These are phyloP conservation scores for Aureobasidium sp. DNA, from an alignment of 2,329 filamentous ascomycete genomes.

Conservation along the genomic window DNA sequence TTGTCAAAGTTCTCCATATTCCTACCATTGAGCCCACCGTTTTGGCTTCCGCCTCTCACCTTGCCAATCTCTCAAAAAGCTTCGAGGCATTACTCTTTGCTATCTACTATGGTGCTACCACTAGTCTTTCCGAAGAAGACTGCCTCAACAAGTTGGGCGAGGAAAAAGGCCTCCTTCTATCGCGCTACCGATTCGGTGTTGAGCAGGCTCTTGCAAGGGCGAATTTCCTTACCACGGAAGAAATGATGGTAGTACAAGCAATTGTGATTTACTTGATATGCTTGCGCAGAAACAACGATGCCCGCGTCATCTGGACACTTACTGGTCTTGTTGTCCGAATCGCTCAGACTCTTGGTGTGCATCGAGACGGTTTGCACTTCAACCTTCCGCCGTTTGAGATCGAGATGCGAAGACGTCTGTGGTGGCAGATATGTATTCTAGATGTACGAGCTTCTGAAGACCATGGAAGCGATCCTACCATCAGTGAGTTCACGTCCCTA, in stretches of 20 bases:
- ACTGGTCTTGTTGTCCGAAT: slow-evolving; percentile 51
- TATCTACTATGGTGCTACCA: slow-evolving; percentile 52
- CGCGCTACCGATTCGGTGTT: slow-evolving; percentile 51
- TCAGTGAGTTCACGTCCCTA: slow-evolving; percentile 24
- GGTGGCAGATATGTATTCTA: slow-evolving; percentile 39
- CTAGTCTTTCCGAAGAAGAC: slow-evolving; percentile 41
- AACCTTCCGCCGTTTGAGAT: slow-evolving; percentile 49
- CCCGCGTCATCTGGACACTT: slow-evolving; percentile 48
- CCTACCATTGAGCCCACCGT: slow-evolving; percentile 56
- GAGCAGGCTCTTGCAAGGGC: slow-evolving; percentile 57
- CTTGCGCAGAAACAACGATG: slow-evolving; percentile 42
- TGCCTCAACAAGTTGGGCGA: slow-evolving; percentile 42
- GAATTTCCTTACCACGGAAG: slow-evolving; percentile 53
- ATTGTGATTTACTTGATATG: slow-evolving; percentile 53
- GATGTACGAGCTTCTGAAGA: slow-evolving; percentile 54
- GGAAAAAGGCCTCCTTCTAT: slow-evolving; percentile 40
- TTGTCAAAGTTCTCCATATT: slow-evolving; percentile 63
- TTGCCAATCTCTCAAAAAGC: slow-evolving; percentile 48
- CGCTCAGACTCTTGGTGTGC: slow-evolving; percentile 50
- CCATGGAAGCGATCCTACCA: slow-evolving; percentile 53
- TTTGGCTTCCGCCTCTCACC: slow-evolving; percentile 50
- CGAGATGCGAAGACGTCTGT: slow-evolving; percentile 43
- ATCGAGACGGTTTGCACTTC: slow-evolving; percentile 50
- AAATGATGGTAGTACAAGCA: slow-evolving; percentile 53
- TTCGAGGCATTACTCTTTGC: slow-evolving; percentile 53